Evolutionary conservation across 2,329 filamentous ascomycete species (phyloP), one percentile per base, ranked within the genome.

Genomic region (Westerdykella sp.): DNA sequence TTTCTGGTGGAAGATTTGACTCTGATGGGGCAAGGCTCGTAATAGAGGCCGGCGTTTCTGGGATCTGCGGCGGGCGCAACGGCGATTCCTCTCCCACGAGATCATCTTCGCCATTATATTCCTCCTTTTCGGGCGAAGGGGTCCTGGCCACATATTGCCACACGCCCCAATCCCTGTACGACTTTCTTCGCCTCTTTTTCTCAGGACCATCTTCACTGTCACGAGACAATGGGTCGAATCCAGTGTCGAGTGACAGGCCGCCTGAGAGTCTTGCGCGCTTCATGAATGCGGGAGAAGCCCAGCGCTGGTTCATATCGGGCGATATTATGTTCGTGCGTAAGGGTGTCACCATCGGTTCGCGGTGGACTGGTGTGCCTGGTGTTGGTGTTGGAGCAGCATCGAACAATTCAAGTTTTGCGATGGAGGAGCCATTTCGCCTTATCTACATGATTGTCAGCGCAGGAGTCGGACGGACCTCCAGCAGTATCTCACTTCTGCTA

Each of bases 61-160:
- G 59, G 6, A 60, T 40, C n/a, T 53, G 55, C 10, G 45, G 39
- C 7, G 48, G 43, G 7, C 57, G 59, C 13, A 45, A 56, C 1
- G 60, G 62, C 11, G 62, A 62, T 10, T 42, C 43, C 25, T 28
- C 25, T 28, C 25, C 11, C 25, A 7, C 4, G 9, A 28, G 25
- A 28, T 28, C 25, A 15, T 50, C 40, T 1, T 51, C 18, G 1
- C 39, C 45, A 10, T 50, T 55, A 3, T 47, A 34, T 7, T 52
- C 54, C 2, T 55, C 51, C 16, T 60, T 54, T 56, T 84, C 78
- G 2, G 87, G 85, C 41, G 83, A 90, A 6, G 80, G 81, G 1
- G 85, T 84, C 43, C 80, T 77, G 56, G 83, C 85, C 16, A 75
- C 74, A 56, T 90, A 85, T 49, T 78, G 82, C 91, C 91, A 96